Conservation (phyloP, 164 flowering plant species). For the Buxus sempervirens region DNA sequence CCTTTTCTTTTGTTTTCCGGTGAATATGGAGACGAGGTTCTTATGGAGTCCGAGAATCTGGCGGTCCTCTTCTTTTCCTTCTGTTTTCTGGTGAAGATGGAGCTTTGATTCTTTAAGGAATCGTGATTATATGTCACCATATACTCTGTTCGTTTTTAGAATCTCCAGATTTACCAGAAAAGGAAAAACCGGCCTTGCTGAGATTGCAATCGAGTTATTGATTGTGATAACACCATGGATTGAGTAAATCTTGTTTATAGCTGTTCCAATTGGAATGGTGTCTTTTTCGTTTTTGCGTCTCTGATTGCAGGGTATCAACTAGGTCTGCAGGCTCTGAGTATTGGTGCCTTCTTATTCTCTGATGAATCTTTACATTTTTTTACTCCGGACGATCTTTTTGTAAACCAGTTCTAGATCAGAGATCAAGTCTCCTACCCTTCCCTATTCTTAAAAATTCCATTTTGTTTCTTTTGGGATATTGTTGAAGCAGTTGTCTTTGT, state of each 20-base stretch:
- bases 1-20: neutral
- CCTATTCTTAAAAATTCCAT: too few relatives aligned
- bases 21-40: neutral
- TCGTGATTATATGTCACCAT: neutral
- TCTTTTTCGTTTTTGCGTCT: neutral
- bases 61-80: neutral
- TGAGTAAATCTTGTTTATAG: neutral
- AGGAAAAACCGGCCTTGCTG: neutral
- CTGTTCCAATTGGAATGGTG: neutral
- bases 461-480: too few relatives aligned
- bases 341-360: neutral
- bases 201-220: neutral
- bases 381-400: neutral
- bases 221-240: neutral
- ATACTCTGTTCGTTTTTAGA: neutral
- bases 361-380: neutral
- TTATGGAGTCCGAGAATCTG: neutral
- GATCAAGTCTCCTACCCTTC: neutral
- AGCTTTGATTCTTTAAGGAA: neutral
- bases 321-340: neutral
- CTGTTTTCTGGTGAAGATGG: neutral
- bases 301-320: neutral
- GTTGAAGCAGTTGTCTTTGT: too few relatives aligned
- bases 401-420: neutral
- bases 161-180: slow-evolving; percentile 7